These are phyloP conservation scores for Thelonectria rubi DNA, from an alignment of 2,329 filamentous ascomycete species.

Conservation along the genomic window DNA sequence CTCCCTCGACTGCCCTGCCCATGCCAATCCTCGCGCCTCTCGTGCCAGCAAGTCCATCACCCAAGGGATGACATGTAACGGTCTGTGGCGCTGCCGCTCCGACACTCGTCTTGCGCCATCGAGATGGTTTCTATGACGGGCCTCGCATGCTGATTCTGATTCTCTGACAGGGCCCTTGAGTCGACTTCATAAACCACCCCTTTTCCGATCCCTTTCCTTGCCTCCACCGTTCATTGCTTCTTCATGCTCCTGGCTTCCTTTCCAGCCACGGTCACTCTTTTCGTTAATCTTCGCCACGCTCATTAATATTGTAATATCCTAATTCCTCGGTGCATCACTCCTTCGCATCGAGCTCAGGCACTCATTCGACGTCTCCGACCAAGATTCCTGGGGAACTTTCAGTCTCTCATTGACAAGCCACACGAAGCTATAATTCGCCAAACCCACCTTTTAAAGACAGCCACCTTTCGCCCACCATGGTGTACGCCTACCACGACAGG, in stretches of 20 bases:
- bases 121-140: constrained; percentile 35
- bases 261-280: constrained; percentile 68
- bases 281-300: constrained; percentile 61
- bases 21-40: constrained; percentile 34
- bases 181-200: constrained; percentile 58
- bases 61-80: constrained; percentile 41
- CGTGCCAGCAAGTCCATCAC: constrained; percentile 40
- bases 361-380: constrained; percentile 55
- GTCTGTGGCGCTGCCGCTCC: constrained; percentile 19
- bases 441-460: constrained; percentile 29
- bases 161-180: constrained; percentile 51
- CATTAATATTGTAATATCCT: constrained; percentile 68
- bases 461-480: constrained; percentile 53
- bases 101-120: constrained; percentile 35
- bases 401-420: constrained; percentile 55
- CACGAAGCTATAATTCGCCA: constrained; percentile 34
- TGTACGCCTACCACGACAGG: constrained; percentile 54
- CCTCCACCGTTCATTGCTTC: constrained; percentile 44
- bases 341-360: constrained; percentile 37
- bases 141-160: constrained; percentile 45
- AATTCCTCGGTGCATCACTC: constrained; percentile 53
- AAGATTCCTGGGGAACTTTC: constrained; percentile 64
- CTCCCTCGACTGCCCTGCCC: constrained; percentile 43
- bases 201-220: constrained; percentile 55
- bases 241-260: constrained; percentile 56